phyloP scores from a whole-genome alignment of 2,329 filamentous ascomycete genomes.

The Talaromyces sp. region DNA sequence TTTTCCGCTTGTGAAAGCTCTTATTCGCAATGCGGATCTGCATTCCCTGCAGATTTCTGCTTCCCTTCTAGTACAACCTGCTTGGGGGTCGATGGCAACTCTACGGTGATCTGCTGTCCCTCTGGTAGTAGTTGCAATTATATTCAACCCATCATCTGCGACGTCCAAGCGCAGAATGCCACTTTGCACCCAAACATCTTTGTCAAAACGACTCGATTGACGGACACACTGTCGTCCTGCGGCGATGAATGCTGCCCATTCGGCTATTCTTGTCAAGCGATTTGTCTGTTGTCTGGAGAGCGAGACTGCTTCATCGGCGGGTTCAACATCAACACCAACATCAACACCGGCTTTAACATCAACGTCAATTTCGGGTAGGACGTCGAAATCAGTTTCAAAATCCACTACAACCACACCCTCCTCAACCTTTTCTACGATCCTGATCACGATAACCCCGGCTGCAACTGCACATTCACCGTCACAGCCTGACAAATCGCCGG shows the following conservation, averaged over 20 bases:
- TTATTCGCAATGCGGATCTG: slow-evolving; percentile 30
- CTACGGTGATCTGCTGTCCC: slow-evolving; percentile 44
- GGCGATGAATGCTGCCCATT: slow-evolving; percentile 44
- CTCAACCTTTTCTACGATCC: too few relatives aligned
- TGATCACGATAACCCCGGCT: too few relatives aligned
- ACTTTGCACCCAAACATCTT: slow-evolving; percentile 30
- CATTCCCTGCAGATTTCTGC: slow-evolving; percentile 41
- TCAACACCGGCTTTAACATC: background rate
- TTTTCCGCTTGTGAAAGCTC: slow-evolving; percentile 23
- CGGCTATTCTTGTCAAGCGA: slow-evolving; percentile 39
- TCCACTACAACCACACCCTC: too few relatives aligned
- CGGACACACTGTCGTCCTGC: slow-evolving; percentile 36
- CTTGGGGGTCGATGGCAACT: slow-evolving; percentile 37
- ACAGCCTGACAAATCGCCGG: too few relatives aligned
- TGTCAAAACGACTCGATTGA: slow-evolving; percentile 39
- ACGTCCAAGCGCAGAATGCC: slow-evolving; percentile 38
- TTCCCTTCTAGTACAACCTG: slow-evolving; percentile 40
- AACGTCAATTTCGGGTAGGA: too few relatives aligned
- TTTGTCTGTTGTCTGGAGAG: slow-evolving; percentile 23
- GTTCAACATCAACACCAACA: background rate
- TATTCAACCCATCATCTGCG: slow-evolving; percentile 41
- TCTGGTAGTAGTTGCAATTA: slow-evolving; percentile 35
- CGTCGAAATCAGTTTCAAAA: background rate
- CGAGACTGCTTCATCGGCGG: slow-evolving; percentile 18
- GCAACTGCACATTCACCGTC: too few relatives aligned